Evolutionary conservation across 257 asterid genomes (phyloP).

Genomic region (Solanum corneliomulleri): DNA sequence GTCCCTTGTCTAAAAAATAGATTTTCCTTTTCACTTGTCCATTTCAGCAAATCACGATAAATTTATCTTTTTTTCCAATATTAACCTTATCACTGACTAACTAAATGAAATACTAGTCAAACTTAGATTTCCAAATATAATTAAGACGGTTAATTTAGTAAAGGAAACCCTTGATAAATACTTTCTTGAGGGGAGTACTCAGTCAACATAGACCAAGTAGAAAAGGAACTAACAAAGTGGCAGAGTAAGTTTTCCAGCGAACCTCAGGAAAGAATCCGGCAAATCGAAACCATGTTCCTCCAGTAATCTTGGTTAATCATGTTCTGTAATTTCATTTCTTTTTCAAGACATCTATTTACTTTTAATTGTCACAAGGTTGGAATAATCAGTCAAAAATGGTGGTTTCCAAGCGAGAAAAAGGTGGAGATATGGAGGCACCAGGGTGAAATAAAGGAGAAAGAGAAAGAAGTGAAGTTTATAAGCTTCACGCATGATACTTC

Average conservation of each 20-base stretch:
- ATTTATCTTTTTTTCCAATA: not conserved
- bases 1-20: not conserved
- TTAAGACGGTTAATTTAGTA: not conserved
- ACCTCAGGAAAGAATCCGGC: not conserved
- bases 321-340: not conserved
- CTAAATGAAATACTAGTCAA: not conserved
- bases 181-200: not conserved
- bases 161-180: not conserved
- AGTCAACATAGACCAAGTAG: not conserved
- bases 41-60: not conserved
- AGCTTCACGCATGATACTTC: not conserved
- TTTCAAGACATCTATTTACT: not conserved
- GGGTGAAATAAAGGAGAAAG: not conserved
- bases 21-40: not conserved
- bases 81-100: not conserved
- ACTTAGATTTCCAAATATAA: not conserved
- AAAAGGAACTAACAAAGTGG: not conserved
- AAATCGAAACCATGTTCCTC: not conserved
- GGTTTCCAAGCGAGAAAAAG: not conserved
- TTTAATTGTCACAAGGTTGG: not conserved
- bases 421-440: not conserved
- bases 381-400: not conserved
- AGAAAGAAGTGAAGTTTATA: not conserved
- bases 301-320: not conserved
- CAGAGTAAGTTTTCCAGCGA: not conserved